Evolutionary conservation across 495 filamentous ascomycete species (phyloP).

Genomic region (Penicillium angulare): DNA sequence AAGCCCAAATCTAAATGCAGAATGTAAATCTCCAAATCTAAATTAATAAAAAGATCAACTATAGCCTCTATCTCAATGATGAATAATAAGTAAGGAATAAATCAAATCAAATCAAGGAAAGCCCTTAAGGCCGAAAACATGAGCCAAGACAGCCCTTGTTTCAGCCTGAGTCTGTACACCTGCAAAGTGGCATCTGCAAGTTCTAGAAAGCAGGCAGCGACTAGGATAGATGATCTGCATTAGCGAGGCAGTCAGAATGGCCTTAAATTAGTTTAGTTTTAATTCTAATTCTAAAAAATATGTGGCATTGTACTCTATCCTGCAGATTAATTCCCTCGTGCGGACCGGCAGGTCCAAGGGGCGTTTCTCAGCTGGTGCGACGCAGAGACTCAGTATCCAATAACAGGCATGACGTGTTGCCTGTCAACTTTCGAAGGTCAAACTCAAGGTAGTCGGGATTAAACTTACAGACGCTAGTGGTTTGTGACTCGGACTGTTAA

Average conservation of each 20-base stretch:
- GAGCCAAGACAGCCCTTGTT: background rate
- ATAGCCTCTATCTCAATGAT: too few relatives aligned
- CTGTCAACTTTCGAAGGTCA: background rate
- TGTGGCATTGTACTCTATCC: too few relatives aligned
- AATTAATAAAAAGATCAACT: too few relatives aligned
- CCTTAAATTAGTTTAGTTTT: background rate
- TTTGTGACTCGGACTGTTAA: conserved; percentile 1
- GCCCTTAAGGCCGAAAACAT: conserved; percentile 3
- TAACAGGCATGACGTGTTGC: background rate
- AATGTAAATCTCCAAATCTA: background rate
- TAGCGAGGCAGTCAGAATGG: background rate
- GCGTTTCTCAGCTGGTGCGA: background rate
- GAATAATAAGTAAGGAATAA: too few relatives aligned
- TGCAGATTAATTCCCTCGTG: too few relatives aligned
- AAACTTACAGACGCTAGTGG: background rate
- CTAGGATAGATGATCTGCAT: conserved; percentile 14
- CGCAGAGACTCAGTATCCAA: background rate
- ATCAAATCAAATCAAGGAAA: too few relatives aligned
- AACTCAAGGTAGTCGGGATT: background rate
- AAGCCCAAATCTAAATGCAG: background rate
- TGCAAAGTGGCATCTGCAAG: background rate
- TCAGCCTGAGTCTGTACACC: conserved; percentile 4
- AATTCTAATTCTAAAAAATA: background rate
- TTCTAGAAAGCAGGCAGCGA: background rate
- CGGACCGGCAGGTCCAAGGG: background rate